Evolutionary conservation across 2,329 filamentous ascomycete species (phyloP).

Genomic region (Ceratocystis colombiana): DNA sequence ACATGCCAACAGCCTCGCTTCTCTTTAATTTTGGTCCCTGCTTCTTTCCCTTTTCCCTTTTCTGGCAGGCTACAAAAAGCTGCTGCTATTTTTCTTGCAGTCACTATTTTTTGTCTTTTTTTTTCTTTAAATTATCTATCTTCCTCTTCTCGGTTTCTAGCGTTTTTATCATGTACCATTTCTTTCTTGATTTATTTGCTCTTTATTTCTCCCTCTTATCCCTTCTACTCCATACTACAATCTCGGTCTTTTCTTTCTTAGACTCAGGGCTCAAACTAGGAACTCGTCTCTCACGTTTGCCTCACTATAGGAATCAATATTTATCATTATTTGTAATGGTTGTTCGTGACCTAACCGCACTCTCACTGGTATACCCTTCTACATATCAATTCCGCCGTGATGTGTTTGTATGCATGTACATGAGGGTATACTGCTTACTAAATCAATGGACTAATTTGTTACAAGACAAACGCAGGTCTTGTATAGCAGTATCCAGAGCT

Average conservation of each 20-base stretch:
- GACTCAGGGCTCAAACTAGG: not conserved
- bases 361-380: not conserved
- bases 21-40: constrained; percentile 9
- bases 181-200: not conserved
- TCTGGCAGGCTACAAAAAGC: constrained; percentile 7
- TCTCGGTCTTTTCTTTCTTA: not conserved
- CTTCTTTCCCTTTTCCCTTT: not conserved
- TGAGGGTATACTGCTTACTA: not conserved
- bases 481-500: not conserved
- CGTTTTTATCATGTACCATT: constrained; percentile 7
- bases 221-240: not conserved
- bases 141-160: constrained; percentile 22
- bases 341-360: not conserved
- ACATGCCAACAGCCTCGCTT: not conserved
- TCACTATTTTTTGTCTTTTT: constrained; percentile 24
- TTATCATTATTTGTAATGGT: not conserved
- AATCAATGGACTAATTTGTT: not conserved
- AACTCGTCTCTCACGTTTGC: not conserved
- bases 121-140: constrained; percentile 23
- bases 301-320: constrained; percentile 1
- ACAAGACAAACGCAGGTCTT: not conserved
- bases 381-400: no score
- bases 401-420: no score
- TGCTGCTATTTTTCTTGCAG: constrained; percentile 14
- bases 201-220: not conserved